Evolutionary conservation across 306 rosid species (phyloP).

Genomic region (Pachyrhizus erosus): DNA sequence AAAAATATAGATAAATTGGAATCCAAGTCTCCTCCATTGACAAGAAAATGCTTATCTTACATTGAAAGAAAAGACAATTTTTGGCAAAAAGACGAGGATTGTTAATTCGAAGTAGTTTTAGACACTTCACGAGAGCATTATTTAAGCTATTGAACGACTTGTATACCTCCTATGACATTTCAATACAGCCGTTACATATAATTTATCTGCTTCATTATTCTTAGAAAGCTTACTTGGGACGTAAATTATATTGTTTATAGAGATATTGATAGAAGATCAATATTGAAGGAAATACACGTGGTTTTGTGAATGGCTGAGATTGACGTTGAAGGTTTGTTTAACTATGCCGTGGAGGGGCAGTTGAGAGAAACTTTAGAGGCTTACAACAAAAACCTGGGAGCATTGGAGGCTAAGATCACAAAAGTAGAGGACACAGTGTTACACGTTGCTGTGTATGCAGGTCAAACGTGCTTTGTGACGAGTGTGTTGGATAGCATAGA

Average conservation of each 20-base stretch:
- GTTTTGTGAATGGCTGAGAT: slow-evolving; percentile 36
- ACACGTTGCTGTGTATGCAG: slow-evolving; percentile 48
- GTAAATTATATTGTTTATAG: background rate
- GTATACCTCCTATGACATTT: background rate
- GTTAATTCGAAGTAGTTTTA: background rate
- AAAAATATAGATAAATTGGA: slow-evolving; percentile 4
- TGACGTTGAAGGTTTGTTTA: slow-evolving; percentile 42
- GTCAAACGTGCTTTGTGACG: slow-evolving; percentile 42
- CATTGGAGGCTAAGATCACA: slow-evolving; percentile 49
- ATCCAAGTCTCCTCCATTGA: slow-evolving; percentile 31
- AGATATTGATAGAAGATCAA: too few relatives aligned
- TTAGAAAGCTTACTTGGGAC: background rate
- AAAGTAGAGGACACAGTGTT: slow-evolving; percentile 51
- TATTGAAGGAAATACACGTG: background rate
- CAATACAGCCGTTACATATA: background rate
- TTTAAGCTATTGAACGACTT: background rate
- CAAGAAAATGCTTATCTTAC: slow-evolving; percentile 50
- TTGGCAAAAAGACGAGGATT: background rate
- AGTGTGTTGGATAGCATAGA: slow-evolving; percentile 36
- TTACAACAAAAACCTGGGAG: slow-evolving; percentile 21
- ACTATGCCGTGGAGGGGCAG: slow-evolving; percentile 46
- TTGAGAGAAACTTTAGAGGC: slow-evolving; percentile 43
- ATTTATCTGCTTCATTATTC: too few relatives aligned
- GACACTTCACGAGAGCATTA: background rate
- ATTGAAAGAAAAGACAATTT: slow-evolving; percentile 16